Evolutionary conservation across 108 stramenopile genomes (phyloP).

Genomic region (Craspedostauros australis): DNA sequence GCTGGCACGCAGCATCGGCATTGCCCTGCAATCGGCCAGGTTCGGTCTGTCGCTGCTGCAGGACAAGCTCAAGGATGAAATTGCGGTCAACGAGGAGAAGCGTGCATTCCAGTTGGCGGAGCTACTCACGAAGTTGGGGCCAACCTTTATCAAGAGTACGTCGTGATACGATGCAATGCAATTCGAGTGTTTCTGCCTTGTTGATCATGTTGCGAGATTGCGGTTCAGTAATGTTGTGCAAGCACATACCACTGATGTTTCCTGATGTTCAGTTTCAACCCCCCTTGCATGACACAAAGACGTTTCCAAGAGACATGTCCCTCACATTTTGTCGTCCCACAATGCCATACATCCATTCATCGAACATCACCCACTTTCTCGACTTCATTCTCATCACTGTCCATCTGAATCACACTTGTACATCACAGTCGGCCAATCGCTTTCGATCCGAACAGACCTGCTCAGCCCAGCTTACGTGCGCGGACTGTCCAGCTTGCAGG

Average conservation of each 20-base stretch:
- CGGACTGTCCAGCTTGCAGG: slow-evolving; percentile 82
- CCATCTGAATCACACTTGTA: no score
- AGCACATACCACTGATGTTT: no score
- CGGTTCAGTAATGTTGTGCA: no score
- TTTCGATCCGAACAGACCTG: slow-evolving; percentile 91
- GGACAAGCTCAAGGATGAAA: slow-evolving; percentile 35
- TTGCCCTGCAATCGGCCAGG: slow-evolving; percentile 35
- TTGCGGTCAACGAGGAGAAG: slow-evolving; percentile 43
- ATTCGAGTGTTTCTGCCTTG: no score
- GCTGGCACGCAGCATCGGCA: slow-evolving; percentile 30
- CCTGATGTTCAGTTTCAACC: no score
- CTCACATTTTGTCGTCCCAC: no score
- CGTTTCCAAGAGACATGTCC: slow-evolving; percentile 14
- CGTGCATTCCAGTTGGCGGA: slow-evolving; percentile 62
- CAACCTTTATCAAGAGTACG: slow-evolving; percentile 75
- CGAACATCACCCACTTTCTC: no score
- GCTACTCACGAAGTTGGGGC: slow-evolving; percentile 67
- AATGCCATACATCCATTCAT: no score
- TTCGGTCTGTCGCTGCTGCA: slow-evolving; percentile 27
- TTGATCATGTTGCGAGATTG: no score
- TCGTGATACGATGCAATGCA: no score
- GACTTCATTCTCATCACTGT: no score
- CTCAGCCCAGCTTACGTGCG: slow-evolving; percentile 74
- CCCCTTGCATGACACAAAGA: no score
- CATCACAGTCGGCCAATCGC: slow-evolving; percentile 90